Percentiles rank a stretch among this genome's conserved stretches.
These are phyloP conservation scores for Schizosaccharomyces osmophilus DNA, from an alignment of 805 yeast genomes.

Conservation along the genomic window DNA sequence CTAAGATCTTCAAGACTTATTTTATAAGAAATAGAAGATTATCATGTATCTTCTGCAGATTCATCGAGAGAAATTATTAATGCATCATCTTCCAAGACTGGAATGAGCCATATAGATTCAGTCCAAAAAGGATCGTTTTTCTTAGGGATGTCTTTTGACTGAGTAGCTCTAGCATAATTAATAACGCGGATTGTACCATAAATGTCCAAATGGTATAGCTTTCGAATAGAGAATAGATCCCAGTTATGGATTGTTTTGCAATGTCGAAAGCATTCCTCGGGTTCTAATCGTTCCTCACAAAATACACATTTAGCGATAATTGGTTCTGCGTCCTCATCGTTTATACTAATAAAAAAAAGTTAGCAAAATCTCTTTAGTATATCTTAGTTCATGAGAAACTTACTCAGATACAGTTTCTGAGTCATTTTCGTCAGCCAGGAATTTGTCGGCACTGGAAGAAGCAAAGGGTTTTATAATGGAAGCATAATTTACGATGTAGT, in stretches of 20 bases:
- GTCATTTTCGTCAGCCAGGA: neutral
- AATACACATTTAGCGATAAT: neutral
- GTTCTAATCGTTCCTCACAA: neutral
- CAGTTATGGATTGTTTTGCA: neutral
- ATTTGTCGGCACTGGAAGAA: neutral
- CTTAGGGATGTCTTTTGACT: neutral
- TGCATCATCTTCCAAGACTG: neutral
- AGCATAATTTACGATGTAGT: slow-evolving; percentile 1
- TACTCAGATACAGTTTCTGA: neutral
- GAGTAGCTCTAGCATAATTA: neutral
- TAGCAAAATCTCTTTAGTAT: neutral
- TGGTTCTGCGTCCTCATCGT: neutral
- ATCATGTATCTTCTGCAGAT: neutral
- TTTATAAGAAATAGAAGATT: too few relatives aligned
- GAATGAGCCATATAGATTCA: neutral
- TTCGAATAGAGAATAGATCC: neutral
- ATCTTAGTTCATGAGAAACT: neutral
- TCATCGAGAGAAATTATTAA: neutral
- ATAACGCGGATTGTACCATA: neutral
- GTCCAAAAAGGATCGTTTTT: neutral
- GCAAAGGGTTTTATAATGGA: neutral
- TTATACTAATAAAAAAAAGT: neutral
- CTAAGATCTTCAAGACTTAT: too few relatives aligned
- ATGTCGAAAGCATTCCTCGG: neutral
- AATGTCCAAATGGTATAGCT: neutral